phyloP scores from a whole-genome alignment of 1,139 yeast species.

The Protomyces arabidopsidicola region DNA sequence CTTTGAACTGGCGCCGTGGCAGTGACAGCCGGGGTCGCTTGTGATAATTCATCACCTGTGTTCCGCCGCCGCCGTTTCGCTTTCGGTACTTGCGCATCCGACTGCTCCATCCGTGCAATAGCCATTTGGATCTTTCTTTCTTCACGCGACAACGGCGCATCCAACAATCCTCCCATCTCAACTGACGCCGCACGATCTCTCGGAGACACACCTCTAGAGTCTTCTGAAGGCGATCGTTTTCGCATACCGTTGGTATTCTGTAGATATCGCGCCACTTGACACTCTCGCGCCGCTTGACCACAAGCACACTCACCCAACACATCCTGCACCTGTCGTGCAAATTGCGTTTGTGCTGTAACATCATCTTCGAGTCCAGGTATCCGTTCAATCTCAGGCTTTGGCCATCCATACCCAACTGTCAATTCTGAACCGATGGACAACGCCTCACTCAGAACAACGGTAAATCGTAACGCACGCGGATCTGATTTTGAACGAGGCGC shows the following conservation, averaged over 20 bases:
- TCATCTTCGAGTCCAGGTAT: background rate
- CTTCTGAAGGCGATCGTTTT: background rate
- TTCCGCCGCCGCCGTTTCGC: conserved; percentile 20
- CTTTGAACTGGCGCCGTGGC: background rate
- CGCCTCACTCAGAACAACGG: conserved; percentile 3
- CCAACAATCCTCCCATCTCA: background rate
- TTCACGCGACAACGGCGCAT: conserved; percentile 16
- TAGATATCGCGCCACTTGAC: conserved; percentile 1
- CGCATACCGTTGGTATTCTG: background rate
- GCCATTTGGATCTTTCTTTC: conserved; percentile 27
- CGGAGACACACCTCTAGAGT: background rate
- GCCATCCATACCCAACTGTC: conserved; percentile 18
- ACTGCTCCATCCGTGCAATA: conserved; percentile 23
- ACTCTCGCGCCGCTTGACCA: background rate
- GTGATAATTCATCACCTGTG: conserved; percentile 12
- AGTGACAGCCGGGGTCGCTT: background rate
- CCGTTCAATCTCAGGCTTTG: background rate
- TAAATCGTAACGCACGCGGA: background rate
- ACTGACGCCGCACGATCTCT: background rate
- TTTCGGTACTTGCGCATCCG: conserved; percentile 14
- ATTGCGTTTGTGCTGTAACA: background rate
- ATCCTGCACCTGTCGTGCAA: background rate
- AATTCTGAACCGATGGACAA: conserved; percentile 8
- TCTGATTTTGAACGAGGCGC: background rate
- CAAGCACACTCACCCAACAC: conserved; percentile 17